Conservation (phyloP, 1,284 basidiomycete genomes). For the Ustilago lituana region DNA sequence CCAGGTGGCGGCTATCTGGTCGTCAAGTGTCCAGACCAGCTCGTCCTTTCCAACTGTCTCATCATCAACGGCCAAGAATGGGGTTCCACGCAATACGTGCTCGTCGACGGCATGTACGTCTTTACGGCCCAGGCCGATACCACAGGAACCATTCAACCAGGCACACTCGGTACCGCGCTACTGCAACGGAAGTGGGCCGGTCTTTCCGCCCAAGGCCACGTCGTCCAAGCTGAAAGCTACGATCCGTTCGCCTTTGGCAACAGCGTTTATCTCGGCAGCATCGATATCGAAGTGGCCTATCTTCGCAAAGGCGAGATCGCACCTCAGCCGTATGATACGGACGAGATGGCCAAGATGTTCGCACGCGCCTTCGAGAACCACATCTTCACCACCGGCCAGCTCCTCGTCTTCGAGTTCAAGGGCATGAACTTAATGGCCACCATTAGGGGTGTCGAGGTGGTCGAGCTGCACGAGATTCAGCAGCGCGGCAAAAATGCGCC, state of each 20-base stretch:
- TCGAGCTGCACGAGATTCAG: slow-evolving; percentile 70
- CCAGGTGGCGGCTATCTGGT: slow-evolving; percentile 33
- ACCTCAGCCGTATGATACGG: slow-evolving; percentile 72
- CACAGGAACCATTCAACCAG: slow-evolving; percentile 50
- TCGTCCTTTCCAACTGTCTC: slow-evolving; percentile 60
- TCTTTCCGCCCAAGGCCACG: slow-evolving; percentile 59
- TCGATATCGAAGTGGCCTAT: slow-evolving; percentile 63
- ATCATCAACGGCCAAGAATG: slow-evolving; percentile 63
- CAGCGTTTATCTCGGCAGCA: slow-evolving; percentile 59
- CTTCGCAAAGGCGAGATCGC: slow-evolving; percentile 50
- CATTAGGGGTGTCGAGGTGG: slow-evolving; percentile 75
- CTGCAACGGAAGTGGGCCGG: slow-evolving; percentile 64
- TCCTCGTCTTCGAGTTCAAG: slow-evolving; percentile 88
- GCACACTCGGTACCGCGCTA: slow-evolving; percentile 57
- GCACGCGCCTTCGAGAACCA: slow-evolving; percentile 76
- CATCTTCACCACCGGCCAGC: slow-evolving; percentile 74
- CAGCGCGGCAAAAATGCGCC: slow-evolving; percentile 19
- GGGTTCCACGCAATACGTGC: slow-evolving; percentile 61
- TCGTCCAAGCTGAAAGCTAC: slow-evolving; percentile 57
- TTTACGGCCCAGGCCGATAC: slow-evolving; percentile 59
- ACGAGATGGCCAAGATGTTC: slow-evolving; percentile 83
- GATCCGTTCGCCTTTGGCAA: slow-evolving; percentile 57
- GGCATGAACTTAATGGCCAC: slow-evolving; percentile 82
- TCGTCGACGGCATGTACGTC: slow-evolving; percentile 60
- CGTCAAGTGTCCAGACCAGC: slow-evolving; percentile 56